A percentile compares a stretch with the other conserved stretches of the same genome.
phyloP scores from a whole-genome alignment of 2,329 filamentous ascomycete species.

The Myriosclerotinia duriaeana region DNA sequence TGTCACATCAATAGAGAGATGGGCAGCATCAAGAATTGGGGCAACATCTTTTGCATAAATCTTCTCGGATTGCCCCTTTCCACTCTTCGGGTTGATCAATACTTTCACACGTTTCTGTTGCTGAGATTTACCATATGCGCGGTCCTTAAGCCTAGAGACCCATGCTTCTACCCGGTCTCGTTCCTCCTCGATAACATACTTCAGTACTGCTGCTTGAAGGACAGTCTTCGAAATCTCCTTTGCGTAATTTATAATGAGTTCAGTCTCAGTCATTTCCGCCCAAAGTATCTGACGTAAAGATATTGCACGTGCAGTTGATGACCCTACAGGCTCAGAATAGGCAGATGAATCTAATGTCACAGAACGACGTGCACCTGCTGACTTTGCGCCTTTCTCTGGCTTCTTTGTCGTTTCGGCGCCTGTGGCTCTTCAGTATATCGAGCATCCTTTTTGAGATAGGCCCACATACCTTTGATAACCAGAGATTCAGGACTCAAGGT shows the following conservation, averaged over 20 bases:
- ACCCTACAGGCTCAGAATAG: conserved; percentile 19
- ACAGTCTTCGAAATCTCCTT: conserved; percentile 16
- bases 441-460: not conserved
- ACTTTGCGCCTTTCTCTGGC: conserved; percentile 6
- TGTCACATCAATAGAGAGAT: conserved; percentile 72
- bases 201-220: conserved; percentile 36
- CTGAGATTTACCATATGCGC: conserved; percentile 67
- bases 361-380: conserved; percentile 19
- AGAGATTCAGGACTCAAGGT: conserved; percentile 16
- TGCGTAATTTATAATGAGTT: conserved; percentile 23
- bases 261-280: conserved; percentile 18
- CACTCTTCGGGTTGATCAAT: conserved; percentile 84
- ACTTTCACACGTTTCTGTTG: conserved; percentile 77
- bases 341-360: conserved; percentile 18
- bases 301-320: conserved; percentile 17
- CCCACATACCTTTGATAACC: conserved; percentile 13
- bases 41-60: conserved; percentile 72
- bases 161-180: conserved; percentile 48
- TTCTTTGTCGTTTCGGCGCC: conserved; percentile 6
- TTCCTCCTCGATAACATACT: conserved; percentile 45
- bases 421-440: conserved; percentile 1
- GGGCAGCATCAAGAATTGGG: conserved; percentile 78
- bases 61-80: conserved; percentile 70
- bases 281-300: conserved; percentile 24
- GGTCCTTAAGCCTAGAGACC: conserved; percentile 60